Evolutionary conservation across 805 yeast species (phyloP), one percentile per base, ranked within the genome.

Genomic region (Lachancea waltii): DNA sequence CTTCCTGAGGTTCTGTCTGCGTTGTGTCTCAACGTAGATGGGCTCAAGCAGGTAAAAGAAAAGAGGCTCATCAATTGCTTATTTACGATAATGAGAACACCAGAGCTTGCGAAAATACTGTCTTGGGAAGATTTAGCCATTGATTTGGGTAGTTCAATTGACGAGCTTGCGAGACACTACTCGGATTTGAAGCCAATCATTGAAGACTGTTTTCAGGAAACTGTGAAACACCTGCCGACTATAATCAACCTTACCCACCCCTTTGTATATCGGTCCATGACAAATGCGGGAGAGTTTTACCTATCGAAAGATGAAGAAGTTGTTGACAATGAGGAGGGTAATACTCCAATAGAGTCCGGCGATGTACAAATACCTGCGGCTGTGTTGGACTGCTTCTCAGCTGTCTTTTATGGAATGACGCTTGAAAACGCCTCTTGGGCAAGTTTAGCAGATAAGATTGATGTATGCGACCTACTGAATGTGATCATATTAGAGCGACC

Each of bases 1-100:
- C 62, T 86, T 8, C 82, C 89, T 0, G 87, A 83, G 47, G 74
- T 81, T 1, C 67, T 89, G 30, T 92, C 92, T 10, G 95, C 97
- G 0, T 67, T 89, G 22, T 78, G 90, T 28, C 70, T 89, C 51
- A 87, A 83, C 49, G 73, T 69, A 35, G 81, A 75, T 7, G 97
- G 96, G 0, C 56, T 85, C 41, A 58, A 69, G 24, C 69, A 72
- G 41, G 75, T 87, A 1, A 61, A 63, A 36, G 63, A 65, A 17
- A 47, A 48, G n/a, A 49, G 61, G 11, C 41, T 70, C 35, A 60
- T 75, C 65, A 42, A 58, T 43, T 36, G 63, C 42, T 35, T 80
- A 54, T 60, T 81, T 74, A 63, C 63, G 47, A 61, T 75, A 1
- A 77, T 85, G 47, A 63, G 64, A 32, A 61, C 70, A 32, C 57